Base-by-base conservation (phyloP, 2,329 filamentous ascomycete genomes). In the Colletotrichum orchidophilum region DNA sequence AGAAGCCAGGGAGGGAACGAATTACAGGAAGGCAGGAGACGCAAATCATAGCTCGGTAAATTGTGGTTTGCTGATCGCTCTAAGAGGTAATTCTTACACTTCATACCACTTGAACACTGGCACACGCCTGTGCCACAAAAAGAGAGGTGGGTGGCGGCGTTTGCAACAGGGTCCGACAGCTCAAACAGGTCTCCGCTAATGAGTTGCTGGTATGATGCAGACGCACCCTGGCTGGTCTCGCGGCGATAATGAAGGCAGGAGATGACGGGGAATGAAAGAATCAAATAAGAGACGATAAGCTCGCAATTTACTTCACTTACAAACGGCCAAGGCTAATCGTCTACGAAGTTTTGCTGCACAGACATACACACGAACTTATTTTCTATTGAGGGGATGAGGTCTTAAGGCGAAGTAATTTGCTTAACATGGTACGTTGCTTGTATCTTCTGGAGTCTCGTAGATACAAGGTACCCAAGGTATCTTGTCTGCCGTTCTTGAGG, bases 11-110 rank as follows among this genome's bases (percentile, higher is more conserved):
- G 31, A 31, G 11, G 8, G 33, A 33, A 54, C 24, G 61, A 21
- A 8, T 26, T 33, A 50, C 52, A 42, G 12, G 42, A 26, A 18
- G 24, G 8, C 33, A 84, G 83, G 74, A 86, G 85, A 78, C 83
- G 83, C 75, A 87, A 84, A 78, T 83, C 82, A 74, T 88, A 87
- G 74, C 87, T 87, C 73, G 83, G 83, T 78, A 87, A 87, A 77
- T 85, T 85, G 79, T 81, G 81, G 77, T 83, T 85, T 8, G 63
- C 27, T 18, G 29, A 52, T 35, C 26, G 33, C 12, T 29, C 35
- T 12, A 71, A 62, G 33, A 61, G 31, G 46, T 46, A 29, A 50
- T 11, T n/a, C 12, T n/a, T 24, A 21, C 29, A 29, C 18, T 21
- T 24, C n/a, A 21, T 8, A 9, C 15, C 24, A 29, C 21, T 49